Evolutionary conservation across 345 rosid species (phyloP).

Genomic region (Ceriops zippeliana): DNA sequence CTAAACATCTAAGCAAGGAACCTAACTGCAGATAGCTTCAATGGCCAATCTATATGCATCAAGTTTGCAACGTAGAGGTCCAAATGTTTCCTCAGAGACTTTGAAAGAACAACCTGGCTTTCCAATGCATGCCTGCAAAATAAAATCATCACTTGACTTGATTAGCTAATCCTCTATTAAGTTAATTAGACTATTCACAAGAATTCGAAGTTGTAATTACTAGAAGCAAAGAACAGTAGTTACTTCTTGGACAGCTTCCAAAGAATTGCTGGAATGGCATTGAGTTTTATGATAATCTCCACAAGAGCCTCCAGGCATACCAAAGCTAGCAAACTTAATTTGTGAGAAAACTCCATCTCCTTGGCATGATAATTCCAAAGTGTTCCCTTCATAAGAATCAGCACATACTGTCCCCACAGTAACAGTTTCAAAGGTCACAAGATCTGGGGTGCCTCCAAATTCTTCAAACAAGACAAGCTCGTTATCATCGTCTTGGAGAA

Average conservation of each 20-base stretch:
- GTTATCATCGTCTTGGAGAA: constrained; percentile 31
- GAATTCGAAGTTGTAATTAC: background rate
- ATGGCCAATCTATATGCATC: constrained; percentile 34
- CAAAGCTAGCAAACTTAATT: constrained; percentile 53
- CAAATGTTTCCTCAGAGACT: constrained; percentile 33
- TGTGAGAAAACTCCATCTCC: constrained; percentile 33
- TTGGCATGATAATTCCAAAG: constrained; percentile 46
- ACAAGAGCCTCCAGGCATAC: constrained; percentile 41
- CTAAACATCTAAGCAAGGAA: too few relatives aligned
- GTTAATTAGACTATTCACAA: background rate
- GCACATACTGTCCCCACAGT: constrained; percentile 46
- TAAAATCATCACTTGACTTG: background rate
- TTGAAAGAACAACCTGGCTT: constrained; percentile 35
- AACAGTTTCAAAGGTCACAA: constrained; percentile 38
- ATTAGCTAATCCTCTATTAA: background rate
- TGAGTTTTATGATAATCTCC: constrained; percentile 38
- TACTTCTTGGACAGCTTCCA: constrained; percentile 6
- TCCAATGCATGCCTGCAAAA: constrained; percentile 41
- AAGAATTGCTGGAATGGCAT: constrained; percentile 22
- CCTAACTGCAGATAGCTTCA: constrained; percentile 38
- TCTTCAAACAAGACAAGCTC: constrained; percentile 49
- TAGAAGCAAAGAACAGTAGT: background rate
- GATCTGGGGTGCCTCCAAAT: constrained; percentile 46
- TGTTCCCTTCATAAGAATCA: constrained; percentile 30
- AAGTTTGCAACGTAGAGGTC: constrained; percentile 25